phyloP scores from a whole-genome alignment of 768 basidiomycete species.

The Lanmaoa pseudosensibilis region DNA sequence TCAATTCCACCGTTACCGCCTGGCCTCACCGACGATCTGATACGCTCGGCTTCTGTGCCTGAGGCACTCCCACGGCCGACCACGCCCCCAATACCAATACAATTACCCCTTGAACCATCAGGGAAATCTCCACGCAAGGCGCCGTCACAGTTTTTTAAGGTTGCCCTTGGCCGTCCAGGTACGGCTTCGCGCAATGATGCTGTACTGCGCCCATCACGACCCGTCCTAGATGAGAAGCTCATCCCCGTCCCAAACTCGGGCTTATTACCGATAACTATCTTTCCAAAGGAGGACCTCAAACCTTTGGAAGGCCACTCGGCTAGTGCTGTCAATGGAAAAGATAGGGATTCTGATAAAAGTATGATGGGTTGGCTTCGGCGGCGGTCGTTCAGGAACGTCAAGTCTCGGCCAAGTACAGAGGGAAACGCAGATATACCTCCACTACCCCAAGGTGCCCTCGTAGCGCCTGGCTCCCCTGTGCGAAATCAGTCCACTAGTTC shows the following conservation, averaged over 20 bases:
- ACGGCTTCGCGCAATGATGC: conserved; percentile 18
- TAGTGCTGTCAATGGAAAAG: conserved; percentile 29
- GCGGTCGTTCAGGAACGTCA: conserved; percentile 23
- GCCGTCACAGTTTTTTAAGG: conserved; percentile 20
- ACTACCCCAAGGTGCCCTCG: conserved; percentile 10
- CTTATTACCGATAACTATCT: conserved; percentile 14
- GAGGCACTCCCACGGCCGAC: conserved; percentile 15
- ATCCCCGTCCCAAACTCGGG: conserved; percentile 6
- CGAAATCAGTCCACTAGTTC: conserved; percentile 22
- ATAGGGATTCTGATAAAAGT: conserved; percentile 45
- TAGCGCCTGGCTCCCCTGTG: conserved; percentile 19
- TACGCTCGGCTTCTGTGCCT: conserved; percentile 17
- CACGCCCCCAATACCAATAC: conserved; percentile 25
- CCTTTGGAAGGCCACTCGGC: conserved; percentile 32
- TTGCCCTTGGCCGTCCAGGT: conserved; percentile 14
- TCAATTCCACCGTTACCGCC: conserved; percentile 36
- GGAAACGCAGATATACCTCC: conserved; percentile 12
- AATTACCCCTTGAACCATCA: conserved; percentile 9
- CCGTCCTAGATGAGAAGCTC: conserved; percentile 26
- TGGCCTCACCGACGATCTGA: conserved; percentile 34
- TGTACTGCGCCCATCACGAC: conserved; percentile 25
- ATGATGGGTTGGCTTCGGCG: conserved; percentile 33
- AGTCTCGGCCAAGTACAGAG: conserved; percentile 26
- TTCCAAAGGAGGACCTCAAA: conserved; percentile 22
- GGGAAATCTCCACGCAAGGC: conserved; percentile 28